phyloP scores from a whole-genome alignment of 108 stramenopile genomes.

The Nitzschia sp. region DNA sequence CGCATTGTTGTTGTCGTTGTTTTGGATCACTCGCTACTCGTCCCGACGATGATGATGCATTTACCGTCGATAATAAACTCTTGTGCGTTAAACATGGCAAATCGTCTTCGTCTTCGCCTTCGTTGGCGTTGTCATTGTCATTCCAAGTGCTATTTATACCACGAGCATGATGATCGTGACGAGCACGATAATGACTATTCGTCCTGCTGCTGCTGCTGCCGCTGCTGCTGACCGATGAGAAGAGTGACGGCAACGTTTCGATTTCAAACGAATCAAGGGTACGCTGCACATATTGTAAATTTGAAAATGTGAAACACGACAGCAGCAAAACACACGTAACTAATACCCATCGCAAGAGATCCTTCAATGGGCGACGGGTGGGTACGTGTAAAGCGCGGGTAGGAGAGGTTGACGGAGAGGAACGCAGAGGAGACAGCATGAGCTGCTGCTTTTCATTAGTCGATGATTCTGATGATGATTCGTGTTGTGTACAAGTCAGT shows the following conservation, averaged over 20 bases:
- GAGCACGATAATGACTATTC: too few species aligned
- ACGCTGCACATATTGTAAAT: not conserved
- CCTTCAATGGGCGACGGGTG: not conserved
- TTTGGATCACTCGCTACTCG: constrained; percentile 12
- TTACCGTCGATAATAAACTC: not conserved
- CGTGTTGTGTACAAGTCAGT: too few species aligned
- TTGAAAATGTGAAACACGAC: not conserved
- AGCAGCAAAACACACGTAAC: constrained; percentile 2
- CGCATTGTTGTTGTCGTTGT: constrained; percentile 10
- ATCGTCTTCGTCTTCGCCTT: not conserved
- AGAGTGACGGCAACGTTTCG: not conserved
- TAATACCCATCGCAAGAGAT: not conserved
- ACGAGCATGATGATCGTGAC: too few species aligned
- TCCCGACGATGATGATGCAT: not conserved
- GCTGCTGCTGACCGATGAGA: too few species aligned
- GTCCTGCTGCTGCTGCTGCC: too few species aligned
- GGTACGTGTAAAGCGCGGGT: not conserved
- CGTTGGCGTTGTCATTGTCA: too few species aligned
- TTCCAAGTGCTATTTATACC: too few species aligned
- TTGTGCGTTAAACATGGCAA: constrained; percentile 7
- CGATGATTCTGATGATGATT: too few species aligned
- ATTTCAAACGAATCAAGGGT: not conserved
- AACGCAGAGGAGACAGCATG: too few species aligned
- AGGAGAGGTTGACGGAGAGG: not conserved
- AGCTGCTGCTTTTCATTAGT: too few species aligned